A percentile compares a stretch with the other conserved stretches of the same genome.
phyloP scores from a whole-genome alignment of 805 yeast genomes.

The Spathaspora girioi region DNA sequence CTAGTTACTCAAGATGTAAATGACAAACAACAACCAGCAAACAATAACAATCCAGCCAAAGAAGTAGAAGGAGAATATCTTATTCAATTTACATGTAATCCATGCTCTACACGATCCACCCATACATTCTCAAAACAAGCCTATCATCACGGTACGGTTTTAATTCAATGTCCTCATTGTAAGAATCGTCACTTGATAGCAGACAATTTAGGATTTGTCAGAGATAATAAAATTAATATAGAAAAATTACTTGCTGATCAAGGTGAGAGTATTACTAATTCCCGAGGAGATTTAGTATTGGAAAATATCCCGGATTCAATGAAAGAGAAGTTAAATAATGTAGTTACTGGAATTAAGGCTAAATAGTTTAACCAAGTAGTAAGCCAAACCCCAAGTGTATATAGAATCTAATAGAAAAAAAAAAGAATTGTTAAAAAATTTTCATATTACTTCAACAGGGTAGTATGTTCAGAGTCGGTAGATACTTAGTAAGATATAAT shows the following conservation, averaged over 20 bases:
- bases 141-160: slow-evolving; percentile 78
- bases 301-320: slow-evolving; percentile 63
- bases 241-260: slow-evolving; percentile 73
- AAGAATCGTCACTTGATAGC: slow-evolving; percentile 85
- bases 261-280: slow-evolving; percentile 70
- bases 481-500: slow-evolving; percentile 2
- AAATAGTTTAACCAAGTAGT: background rate
- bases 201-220: slow-evolving; percentile 66
- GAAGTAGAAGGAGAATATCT: slow-evolving; percentile 46
- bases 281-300: slow-evolving; percentile 59
- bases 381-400: background rate
- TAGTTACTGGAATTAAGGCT: background rate
- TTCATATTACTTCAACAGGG: background rate
- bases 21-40: background rate
- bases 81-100: slow-evolving; percentile 91
- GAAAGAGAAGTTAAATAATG: slow-evolving; percentile 38
- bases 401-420: background rate
- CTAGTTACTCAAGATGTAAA: background rate
- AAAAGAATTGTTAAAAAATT: background rate
- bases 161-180: slow-evolving; percentile 91
- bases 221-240: slow-evolving; percentile 72
- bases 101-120: slow-evolving; percentile 77
- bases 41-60: background rate
- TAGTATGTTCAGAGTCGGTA: background rate
- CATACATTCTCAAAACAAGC: slow-evolving; percentile 94